Percentiles rank a stretch among this genome's conserved stretches.
Conservation (phyloP, 1,139 yeast genomes). For the Geotrichum reessii region DNA sequence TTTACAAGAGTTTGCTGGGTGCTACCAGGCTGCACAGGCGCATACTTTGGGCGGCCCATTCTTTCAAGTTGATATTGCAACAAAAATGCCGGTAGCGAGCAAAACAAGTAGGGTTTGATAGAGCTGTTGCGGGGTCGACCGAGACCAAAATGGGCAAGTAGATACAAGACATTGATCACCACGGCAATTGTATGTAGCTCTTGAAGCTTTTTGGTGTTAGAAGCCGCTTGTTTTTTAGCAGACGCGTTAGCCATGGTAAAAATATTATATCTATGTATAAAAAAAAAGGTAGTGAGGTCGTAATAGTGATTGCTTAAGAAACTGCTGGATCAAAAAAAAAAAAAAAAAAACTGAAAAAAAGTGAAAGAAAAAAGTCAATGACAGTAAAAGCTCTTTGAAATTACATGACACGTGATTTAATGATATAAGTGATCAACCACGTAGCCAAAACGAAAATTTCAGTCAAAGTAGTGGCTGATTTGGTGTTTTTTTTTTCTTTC, state of each 20-base stretch:
- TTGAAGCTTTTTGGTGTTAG: slow-evolving; percentile 51
- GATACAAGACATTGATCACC: slow-evolving; percentile 41
- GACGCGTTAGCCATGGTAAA: slow-evolving; percentile 58
- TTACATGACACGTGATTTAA: neutral
- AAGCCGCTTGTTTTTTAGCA: slow-evolving; percentile 61
- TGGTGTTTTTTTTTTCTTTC: neutral
- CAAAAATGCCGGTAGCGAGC: slow-evolving; percentile 52
- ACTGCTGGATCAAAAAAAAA: neutral
- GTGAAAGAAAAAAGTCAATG: neutral
- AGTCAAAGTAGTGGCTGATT: neutral
- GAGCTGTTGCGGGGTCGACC: slow-evolving; percentile 46
- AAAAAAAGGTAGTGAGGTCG: neutral
- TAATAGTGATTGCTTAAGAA: neutral
- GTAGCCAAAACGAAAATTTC: slow-evolving; percentile 8
- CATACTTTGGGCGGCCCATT: slow-evolving; percentile 59
- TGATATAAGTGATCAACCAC: slow-evolving; percentile 1
- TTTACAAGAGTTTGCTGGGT: slow-evolving; percentile 35
- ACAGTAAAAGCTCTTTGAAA: neutral
- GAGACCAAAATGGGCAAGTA: slow-evolving; percentile 42
- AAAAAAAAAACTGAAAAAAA: neutral
- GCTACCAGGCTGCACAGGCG: slow-evolving; percentile 19
- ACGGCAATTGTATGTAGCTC: slow-evolving; percentile 49
- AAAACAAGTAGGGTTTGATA: slow-evolving; percentile 47
- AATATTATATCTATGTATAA: no score
- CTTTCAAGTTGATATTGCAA: slow-evolving; percentile 56